Base-by-base conservation (phyloP, 2,329 filamentous ascomycete genomes). In the Ophiocordyceps australis region DNA sequence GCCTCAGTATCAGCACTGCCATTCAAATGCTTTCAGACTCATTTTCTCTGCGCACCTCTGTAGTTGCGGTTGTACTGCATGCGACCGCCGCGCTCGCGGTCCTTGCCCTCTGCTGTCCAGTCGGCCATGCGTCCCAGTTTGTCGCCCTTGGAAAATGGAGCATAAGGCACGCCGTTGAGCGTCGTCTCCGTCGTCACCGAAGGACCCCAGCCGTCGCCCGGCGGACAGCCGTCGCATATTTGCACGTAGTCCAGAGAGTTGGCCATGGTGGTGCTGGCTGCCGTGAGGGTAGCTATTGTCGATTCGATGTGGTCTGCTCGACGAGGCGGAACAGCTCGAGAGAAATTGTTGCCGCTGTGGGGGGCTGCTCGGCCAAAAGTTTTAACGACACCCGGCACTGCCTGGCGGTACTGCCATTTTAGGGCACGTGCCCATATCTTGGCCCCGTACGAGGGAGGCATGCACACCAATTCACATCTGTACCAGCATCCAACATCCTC, bases 71-170 rank as follows among this genome's bases (percentile, higher is more conserved):
- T 83, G 55, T 92, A 95, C 48, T 89, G 80, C 52, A 79, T 74
- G 48, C 86, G 65, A 34, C 82, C 80, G 38, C 78, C 77, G 32
- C 72, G 64, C 40, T 74, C 69, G 44, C 83, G 63, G 32, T 89
- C 81, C 58, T 94, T 94, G 51, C 79, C 74, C 48, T 94, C 89
- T 24, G 73, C 48, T 12, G 85, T 92, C 89, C 89, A 98, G 63
- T 98, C 89, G 33, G 89, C 89, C 85, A 98, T 95, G 52, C 89
- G 85, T 46, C 89, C 89, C 32, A 98, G 65, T 67, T 94, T 95
- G 63, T 98, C 89, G 50, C 82, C 83, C 59, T 98, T 98, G 39
- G 85, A 94, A 64, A 89, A 98, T 33, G 89, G 89, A 41, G 89
- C 89, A 54, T 94, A 98, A 20, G 89, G 89, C 25, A 95, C 82